A percentile compares a stretch with the other conserved stretches of the same genome.
Evolutionary conservation across 768 basidiomycete genomes (phyloP).

Genomic region (Russula ochroleuca): DNA sequence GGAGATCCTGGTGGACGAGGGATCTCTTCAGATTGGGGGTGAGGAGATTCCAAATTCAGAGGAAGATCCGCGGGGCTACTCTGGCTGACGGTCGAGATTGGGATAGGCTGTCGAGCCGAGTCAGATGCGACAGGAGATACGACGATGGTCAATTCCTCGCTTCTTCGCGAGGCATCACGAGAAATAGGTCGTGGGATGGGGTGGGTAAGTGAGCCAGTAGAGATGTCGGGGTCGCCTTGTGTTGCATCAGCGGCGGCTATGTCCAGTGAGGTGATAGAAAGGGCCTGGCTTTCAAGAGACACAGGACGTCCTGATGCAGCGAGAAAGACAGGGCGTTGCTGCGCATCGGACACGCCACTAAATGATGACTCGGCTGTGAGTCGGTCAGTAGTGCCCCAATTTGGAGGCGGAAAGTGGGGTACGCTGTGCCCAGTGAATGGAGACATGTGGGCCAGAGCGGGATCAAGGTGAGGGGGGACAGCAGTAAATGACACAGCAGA

Average conservation of each 20-base stretch:
- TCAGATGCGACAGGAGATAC: background rate
- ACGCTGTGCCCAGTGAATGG: too few relatives aligned
- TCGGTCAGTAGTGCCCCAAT: background rate
- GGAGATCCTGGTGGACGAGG: background rate
- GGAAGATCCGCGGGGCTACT: background rate
- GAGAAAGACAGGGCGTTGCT: background rate
- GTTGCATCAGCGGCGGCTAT: background rate
- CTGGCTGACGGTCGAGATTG: background rate
- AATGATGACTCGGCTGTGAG: background rate
- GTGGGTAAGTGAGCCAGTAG: background rate
- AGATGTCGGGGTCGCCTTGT: background rate
- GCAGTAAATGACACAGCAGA: background rate
- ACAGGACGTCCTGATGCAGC: background rate
- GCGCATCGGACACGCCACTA: background rate
- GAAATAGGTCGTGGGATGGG: background rate
- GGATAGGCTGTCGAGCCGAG: background rate
- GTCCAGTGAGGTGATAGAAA: background rate
- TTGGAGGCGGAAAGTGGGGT: background rate
- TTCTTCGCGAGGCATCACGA: background rate
- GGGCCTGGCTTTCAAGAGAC: background rate
- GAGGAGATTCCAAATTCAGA: background rate
- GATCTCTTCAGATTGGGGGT: background rate
- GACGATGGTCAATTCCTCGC: background rate
- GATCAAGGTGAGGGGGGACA: background rate
- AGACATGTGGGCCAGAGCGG: background rate